Percentiles rank a stretch among this genome's conserved stretches.
phyloP scores from a whole-genome alignment of 2,329 filamentous ascomycete species.

The Anthostomella pinea region DNA sequence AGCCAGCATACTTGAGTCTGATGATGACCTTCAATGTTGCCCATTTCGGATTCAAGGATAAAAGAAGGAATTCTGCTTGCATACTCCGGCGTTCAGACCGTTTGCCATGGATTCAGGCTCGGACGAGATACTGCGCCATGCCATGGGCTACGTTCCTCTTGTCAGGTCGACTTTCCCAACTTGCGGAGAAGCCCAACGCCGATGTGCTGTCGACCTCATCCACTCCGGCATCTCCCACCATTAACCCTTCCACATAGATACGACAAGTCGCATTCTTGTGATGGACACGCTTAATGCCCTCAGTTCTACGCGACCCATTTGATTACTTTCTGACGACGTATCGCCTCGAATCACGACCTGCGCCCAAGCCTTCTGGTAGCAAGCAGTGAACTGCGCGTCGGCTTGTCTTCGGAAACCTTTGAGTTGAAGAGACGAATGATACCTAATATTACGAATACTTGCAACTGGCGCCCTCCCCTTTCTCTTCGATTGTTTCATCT shows the following conservation, averaged over 20 bases:
- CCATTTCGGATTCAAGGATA: slow-evolving; percentile 18
- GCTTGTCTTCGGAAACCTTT: slow-evolving; percentile 12
- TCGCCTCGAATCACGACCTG: slow-evolving; percentile 21
- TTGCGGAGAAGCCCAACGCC: slow-evolving; percentile 5
- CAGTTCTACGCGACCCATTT: slow-evolving; percentile 29
- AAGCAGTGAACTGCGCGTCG: slow-evolving; percentile 6
- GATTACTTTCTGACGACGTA: slow-evolving; percentile 24
- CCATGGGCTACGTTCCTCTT: no score
- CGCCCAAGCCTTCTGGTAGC: slow-evolving; percentile 8
- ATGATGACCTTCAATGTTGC: slow-evolving; percentile 16
- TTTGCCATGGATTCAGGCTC: no score
- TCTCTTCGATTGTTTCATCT: slow-evolving; percentile 36
- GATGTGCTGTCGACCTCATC: slow-evolving; percentile 8
- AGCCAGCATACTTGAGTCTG: slow-evolving; percentile 23
- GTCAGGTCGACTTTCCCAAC: background rate
- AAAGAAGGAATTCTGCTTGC: slow-evolving; percentile 25
- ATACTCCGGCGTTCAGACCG: slow-evolving; percentile 41
- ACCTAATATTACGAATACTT: slow-evolving; percentile 26
- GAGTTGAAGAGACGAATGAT: slow-evolving; percentile 23
- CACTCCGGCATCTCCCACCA: slow-evolving; percentile 11
- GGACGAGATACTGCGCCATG: no score
- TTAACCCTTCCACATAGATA: slow-evolving; percentile 29
- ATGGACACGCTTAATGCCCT: slow-evolving; percentile 36
- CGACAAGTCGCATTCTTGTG: slow-evolving; percentile 29
- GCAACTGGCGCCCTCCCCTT: slow-evolving; percentile 30